A percentile compares a stretch with the other conserved stretches of the same genome.
Evolutionary conservation across 768 basidiomycete genomes (phyloP).

Genomic region (Lentinus tigrinus): DNA sequence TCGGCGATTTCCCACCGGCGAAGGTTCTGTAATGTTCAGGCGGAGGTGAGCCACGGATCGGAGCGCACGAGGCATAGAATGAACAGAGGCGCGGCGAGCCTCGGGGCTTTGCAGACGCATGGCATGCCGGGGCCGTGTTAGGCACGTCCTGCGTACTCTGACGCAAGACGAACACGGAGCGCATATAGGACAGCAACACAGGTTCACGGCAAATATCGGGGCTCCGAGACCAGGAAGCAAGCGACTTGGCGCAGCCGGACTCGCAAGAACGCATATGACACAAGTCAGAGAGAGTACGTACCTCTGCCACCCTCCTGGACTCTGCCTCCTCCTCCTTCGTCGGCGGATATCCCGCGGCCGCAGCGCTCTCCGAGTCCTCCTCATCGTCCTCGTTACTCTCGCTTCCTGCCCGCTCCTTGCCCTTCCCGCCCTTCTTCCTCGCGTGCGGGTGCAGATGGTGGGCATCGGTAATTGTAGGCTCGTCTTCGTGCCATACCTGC

Average conservation of each 20-base stretch:
- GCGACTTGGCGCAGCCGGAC: neutral
- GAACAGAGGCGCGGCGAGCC: neutral
- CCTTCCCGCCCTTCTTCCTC: constrained; percentile 22
- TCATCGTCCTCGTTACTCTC: constrained; percentile 22
- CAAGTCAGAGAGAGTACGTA: constrained; percentile 30
- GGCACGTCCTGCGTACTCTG: too few species aligned
- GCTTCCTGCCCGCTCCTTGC: constrained; percentile 34
- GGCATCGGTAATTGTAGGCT: constrained; percentile 1
- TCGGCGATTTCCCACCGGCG: constrained; percentile 78
- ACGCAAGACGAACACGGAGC: too few species aligned
- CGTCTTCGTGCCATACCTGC: constrained; percentile 35
- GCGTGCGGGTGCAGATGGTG: neutral
- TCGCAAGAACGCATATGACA: neutral
- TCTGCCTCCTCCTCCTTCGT: constrained; percentile 64
- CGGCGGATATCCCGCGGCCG: constrained; percentile 58
- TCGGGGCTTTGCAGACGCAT: neutral
- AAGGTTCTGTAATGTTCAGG: constrained; percentile 53
- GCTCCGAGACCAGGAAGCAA: too few species aligned
- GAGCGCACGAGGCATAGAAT: neutral
- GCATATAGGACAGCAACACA: too few species aligned
- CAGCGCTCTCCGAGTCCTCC: constrained; percentile 31
- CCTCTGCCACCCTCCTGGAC: constrained; percentile 71
- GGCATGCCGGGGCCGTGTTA: too few species aligned
- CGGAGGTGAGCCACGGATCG: neutral
- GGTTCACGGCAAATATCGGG: too few species aligned